Conservation (phyloP, 2,329 filamentous ascomycete species). For the Penicillium vulpinum region DNA sequence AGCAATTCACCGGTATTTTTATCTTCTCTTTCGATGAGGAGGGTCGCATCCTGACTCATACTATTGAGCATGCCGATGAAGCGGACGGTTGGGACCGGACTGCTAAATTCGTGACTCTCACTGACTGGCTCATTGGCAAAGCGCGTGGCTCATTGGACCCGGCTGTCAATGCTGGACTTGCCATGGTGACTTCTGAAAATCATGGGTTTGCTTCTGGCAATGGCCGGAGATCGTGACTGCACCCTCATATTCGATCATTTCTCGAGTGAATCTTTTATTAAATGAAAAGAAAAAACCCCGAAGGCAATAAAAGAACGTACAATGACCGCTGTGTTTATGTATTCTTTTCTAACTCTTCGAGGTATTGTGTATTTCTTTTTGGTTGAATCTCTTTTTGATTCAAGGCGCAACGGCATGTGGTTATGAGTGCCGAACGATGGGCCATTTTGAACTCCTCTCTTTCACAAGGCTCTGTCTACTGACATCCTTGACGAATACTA, state of each 20-base stretch:
- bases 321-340: neutral
- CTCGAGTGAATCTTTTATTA: neutral
- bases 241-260: neutral
- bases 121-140: slow-evolving; percentile 89
- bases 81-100: slow-evolving; percentile 80
- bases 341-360: neutral
- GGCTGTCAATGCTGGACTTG: slow-evolving; percentile 27
- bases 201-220: slow-evolving; percentile 7
- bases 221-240: neutral
- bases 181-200: slow-evolving; percentile 27
- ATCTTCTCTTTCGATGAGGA: slow-evolving; percentile 93
- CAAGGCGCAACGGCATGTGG: neutral
- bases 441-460: neutral
- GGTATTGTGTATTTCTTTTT: neutral
- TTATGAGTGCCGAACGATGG: neutral
- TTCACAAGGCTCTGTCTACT: neutral
- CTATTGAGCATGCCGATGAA: slow-evolving; percentile 89
- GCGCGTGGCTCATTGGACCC: slow-evolving; percentile 56
- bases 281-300: neutral
- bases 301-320: neutral
- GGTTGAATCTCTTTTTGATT: neutral
- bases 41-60: slow-evolving; percentile 81
- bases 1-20: slow-evolving; percentile 87
- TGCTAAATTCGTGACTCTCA: slow-evolving; percentile 82
- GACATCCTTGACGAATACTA: neutral